Evolutionary conservation across 176 grass and related monocot genomes (phyloP).

Genomic region (Cenchrus americanus): DNA sequence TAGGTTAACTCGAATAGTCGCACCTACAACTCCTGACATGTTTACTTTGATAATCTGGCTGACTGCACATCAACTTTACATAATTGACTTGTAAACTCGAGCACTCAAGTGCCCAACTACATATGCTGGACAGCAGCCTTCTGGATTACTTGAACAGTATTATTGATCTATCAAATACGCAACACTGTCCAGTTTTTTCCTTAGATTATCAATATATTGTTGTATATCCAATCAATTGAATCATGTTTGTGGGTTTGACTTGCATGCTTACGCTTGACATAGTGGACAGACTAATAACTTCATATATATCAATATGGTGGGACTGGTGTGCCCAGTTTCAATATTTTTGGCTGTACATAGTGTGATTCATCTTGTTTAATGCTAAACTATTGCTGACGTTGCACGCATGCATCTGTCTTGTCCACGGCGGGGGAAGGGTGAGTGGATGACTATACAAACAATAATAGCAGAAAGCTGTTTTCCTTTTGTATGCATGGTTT

Average conservation of each 20-base stretch:
- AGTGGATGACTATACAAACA: background rate
- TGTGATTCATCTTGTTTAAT: background rate
- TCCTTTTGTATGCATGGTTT: conserved; percentile 7
- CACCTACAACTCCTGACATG: background rate
- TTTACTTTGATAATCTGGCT: background rate
- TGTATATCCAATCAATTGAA: conserved; percentile 27
- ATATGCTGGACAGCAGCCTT: background rate
- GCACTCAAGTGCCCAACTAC: background rate
- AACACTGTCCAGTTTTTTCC: conserved; percentile 7
- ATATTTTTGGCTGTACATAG: conserved; percentile 6
- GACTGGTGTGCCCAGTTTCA: background rate
- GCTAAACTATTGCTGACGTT: conserved; percentile 16
- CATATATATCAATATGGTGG: conserved; percentile 5
- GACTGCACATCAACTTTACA: background rate
- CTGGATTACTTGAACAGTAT: conserved; percentile 1
- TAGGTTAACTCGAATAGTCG: background rate
- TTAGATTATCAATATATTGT: conserved; percentile 6
- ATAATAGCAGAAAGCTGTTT: background rate
- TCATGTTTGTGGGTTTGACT: conserved; percentile 10
- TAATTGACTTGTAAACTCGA: background rate
- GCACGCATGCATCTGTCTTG: background rate
- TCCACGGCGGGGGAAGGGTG: background rate
- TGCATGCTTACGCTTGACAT: background rate
- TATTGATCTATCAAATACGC: conserved; percentile 1
- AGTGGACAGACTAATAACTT: conserved; percentile 17